Conservation (phyloP, 169 alveolate species). For the Plasmodium knowlesi region DNA sequence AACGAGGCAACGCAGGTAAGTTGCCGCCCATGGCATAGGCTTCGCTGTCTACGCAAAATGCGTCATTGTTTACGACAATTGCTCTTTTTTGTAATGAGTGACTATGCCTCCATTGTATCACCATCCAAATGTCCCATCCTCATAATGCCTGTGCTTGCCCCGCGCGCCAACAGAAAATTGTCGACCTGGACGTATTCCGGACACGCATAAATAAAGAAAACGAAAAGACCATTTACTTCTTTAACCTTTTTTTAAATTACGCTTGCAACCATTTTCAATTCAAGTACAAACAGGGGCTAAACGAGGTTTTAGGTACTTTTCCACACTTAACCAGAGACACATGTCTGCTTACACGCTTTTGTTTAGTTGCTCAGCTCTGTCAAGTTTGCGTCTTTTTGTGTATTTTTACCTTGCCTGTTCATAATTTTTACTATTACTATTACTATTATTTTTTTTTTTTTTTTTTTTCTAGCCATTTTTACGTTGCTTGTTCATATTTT, state of each 20-base stretch:
- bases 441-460: too few species aligned
- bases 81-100: too few species aligned
- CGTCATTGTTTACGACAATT: background rate
- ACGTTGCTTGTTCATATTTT: background rate
- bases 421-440: background rate
- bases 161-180: slow-evolving; percentile 23
- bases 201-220: slow-evolving; percentile 60
- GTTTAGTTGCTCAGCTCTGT: background rate
- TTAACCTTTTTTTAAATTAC: slow-evolving; percentile 76
- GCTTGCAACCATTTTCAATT: slow-evolving; percentile 77
- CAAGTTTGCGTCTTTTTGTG: background rate
- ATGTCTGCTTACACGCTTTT: background rate
- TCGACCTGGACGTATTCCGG: slow-evolving; percentile 65
- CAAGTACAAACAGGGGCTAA: slow-evolving; percentile 84
- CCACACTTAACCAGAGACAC: background rate
- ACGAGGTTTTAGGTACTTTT: slow-evolving; percentile 80
- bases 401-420: background rate
- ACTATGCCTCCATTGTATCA: background rate
- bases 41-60: background rate
- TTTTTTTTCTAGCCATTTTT: background rate
- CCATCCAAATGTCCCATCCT: background rate
- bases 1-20: slow-evolving; percentile 55
- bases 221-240: slow-evolving; percentile 56
- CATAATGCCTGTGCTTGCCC: background rate
- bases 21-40: background rate